phyloP scores from a whole-genome alignment of 495 filamentous ascomycete species.

The Lophiotrema nucula region DNA sequence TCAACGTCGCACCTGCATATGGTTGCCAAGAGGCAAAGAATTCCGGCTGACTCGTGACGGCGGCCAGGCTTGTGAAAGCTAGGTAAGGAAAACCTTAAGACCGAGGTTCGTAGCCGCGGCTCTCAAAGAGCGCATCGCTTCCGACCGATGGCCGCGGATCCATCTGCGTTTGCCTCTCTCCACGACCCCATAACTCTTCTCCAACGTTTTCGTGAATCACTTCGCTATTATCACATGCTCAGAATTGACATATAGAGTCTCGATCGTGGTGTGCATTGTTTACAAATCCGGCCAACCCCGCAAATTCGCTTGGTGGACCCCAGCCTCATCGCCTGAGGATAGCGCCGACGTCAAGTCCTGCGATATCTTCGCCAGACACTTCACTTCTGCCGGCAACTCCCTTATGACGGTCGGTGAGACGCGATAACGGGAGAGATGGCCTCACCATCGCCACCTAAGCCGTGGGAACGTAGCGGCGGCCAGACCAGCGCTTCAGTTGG shows the following conservation, averaged over 20 bases:
- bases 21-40: no score
- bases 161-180: no score
- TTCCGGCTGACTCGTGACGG: no score
- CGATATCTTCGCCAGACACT: not conserved
- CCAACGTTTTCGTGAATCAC: not conserved
- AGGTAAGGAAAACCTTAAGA: not conserved
- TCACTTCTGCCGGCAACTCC: no score
- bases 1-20: no score
- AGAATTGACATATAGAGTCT: no score
- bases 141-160: not conserved
- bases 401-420: slow-evolving; percentile 34
- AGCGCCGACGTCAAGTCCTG: slow-evolving; percentile 7
- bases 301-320: slow-evolving; percentile 11
- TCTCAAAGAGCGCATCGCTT: not conserved
- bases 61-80: not conserved
- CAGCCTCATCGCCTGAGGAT: slow-evolving; percentile 23
- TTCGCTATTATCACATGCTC: not conserved
- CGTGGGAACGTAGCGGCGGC: slow-evolving; percentile 83
- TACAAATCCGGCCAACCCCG: slow-evolving; percentile 23
- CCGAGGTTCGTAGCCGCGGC: not conserved
- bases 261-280: slow-evolving; percentile 11
- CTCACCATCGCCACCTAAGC: slow-evolving; percentile 94
- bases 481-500: slow-evolving; percentile 46
- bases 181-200: slow-evolving; percentile 5
- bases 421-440: slow-evolving; percentile 42